These are phyloP conservation scores for Zoysia japonica DNA, from an alignment of 176 grass and related monocot species.

Conservation along the genomic window DNA sequence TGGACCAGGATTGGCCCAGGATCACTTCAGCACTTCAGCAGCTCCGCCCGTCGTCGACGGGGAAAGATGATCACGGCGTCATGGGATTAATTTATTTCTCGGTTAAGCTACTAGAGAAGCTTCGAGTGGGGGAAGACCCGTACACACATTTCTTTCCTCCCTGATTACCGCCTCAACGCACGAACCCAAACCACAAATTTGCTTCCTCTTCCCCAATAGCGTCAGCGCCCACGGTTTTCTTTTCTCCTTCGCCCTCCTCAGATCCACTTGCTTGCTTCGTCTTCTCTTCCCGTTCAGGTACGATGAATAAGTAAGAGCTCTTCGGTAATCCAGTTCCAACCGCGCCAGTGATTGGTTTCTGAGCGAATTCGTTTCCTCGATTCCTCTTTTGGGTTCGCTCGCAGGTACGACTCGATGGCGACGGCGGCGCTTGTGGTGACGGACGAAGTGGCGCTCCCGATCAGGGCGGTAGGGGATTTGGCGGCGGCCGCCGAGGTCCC, in stretches of 20 bases:
- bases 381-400: neutral
- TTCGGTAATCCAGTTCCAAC: neutral
- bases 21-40: no score
- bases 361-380: neutral
- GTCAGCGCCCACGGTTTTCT: neutral
- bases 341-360: no score
- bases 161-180: neutral
- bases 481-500: slow-evolving; percentile 48
- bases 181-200: slow-evolving; percentile 5
- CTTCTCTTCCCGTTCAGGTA: neutral
- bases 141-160: neutral
- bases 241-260: neutral
- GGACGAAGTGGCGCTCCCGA: slow-evolving; percentile 64
- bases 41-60: no score
- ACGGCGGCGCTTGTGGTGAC: slow-evolving; percentile 56
- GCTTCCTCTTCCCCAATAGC: neutral
- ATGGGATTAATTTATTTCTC: neutral
- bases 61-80: no score
- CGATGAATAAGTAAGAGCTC: neutral
- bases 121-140: neutral
- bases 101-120: neutral
- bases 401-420: slow-evolving; percentile 36
- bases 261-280: neutral
- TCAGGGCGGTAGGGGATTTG: slow-evolving; percentile 62
- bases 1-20: no score